Evolutionary conservation across 129 eudicot species (phyloP).

Genomic region (Flaveria bidentis): DNA sequence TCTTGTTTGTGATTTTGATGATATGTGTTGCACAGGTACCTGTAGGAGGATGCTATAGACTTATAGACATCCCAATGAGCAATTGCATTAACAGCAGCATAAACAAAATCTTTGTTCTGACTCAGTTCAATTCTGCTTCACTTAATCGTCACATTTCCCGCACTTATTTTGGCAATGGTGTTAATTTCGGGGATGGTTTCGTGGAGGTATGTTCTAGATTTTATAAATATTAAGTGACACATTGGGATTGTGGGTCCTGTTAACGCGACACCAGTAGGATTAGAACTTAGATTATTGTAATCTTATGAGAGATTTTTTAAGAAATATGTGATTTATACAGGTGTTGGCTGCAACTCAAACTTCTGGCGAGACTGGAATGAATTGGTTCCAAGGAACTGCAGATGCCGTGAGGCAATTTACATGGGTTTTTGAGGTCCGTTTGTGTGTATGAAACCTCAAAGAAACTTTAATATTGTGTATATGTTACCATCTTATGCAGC

Average conservation of each 20-base stretch:
- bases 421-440: conserved; percentile 88
- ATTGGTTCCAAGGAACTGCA: conserved; percentile 99
- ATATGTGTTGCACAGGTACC: conserved; percentile 61
- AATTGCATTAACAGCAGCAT: conserved; percentile 91
- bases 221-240: not conserved
- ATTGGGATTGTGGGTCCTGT: not conserved
- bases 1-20: not conserved
- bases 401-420: conserved; percentile 95
- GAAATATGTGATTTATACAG: conserved; percentile 34
- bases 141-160: conserved; percentile 94
- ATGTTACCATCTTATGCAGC: not conserved
- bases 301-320: not conserved
- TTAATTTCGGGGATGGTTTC: conserved; percentile 93
- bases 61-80: conserved; percentile 98
- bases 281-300: not conserved
- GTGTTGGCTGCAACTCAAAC: conserved; percentile 98
- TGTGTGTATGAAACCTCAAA: not conserved
- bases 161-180: conserved; percentile 82
- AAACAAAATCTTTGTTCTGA: conserved; percentile 85
- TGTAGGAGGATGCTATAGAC: conserved; percentile 95
- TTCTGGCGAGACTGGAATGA: conserved; percentile 82
- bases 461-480: not conserved
- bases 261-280: not conserved
- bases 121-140: conserved; percentile 95
- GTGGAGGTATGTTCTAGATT: conserved; percentile 63